Evolutionary conservation across 2,329 filamentous ascomycete genomes (phyloP), one percentile per base, ranked within the genome.

Genomic region (Colletotrichum camelliae): DNA sequence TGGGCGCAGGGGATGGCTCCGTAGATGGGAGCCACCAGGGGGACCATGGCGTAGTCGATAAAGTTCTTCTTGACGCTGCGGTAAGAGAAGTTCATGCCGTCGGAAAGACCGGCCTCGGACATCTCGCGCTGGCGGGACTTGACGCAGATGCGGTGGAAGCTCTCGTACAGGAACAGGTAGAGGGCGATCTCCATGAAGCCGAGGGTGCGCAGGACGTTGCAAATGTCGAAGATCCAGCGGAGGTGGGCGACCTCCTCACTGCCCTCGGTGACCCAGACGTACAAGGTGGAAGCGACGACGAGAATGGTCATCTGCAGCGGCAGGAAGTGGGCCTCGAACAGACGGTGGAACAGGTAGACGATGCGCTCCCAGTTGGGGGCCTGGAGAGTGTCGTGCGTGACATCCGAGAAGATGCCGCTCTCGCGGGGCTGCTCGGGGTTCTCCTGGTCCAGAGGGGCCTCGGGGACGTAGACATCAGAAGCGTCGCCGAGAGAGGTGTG

Each of bases 321-420:
- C 29, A 95, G 85, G 81, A 94, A 94, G 82, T 95, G 93, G 0
- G 93, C 93, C 82, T 95, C 93, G 79, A 93, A 95, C n/a, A 95
- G 85, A 21, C 93, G 90, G 81, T 93, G 92, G 80, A 89, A 88
- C 37, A 94, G 87, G 69, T 90, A 88, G 77, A 91, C 82, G 61
- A 92, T 87, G 77, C 88, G 90, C 80, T 86, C 86, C 87, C 87
- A 93, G 81, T 91, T 84, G 24, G 89, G 89, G 48, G 85, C 85
- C 72, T 87, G 84, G 13, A 91, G 82, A 1, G 85, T 89, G 70
- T 89, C 88, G 74, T 87, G 88, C 12, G 85, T 88, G 21, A 91
- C 86, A 67, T 91, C 89, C 0, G 89, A 89, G 80, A 90, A 91
- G 74, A 90, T 88, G 29, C 88, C 90, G 77, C 84, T 88, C 78